Evolutionary conservation across 2,329 filamentous ascomycete species (phyloP), one percentile per base, ranked within the genome.

Genomic region (Pseudodiploospora longispora): DNA sequence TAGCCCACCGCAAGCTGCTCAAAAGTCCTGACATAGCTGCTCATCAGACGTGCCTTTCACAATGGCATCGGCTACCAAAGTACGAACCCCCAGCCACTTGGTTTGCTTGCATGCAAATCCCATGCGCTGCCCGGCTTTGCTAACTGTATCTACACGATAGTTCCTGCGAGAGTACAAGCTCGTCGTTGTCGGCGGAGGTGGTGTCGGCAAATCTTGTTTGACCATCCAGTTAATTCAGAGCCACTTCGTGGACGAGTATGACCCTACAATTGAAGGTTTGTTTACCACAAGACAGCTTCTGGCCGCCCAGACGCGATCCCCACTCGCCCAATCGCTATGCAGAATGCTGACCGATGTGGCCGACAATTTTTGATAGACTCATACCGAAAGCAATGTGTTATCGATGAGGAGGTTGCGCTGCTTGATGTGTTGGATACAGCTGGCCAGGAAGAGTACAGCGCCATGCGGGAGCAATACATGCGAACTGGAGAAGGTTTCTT

Each of bases 391-490:
- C 93, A 97, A 78, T 97, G 93, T 67, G 84, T 95, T 58, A 95
- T 98, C 66, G 93, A 98, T 65, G 93, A 97, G 58, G 93, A 98
- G 71, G 89, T 96, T 55, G 93, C 93, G 41, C 80, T 98, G 49
- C 85, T 98, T 67, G 93, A 98, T 68, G 93, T 98, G 52, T 83
- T 97, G 65, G 93, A 98, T 69, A 98, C 93, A 43, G 93, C 93
- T 51, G 93, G 93, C 48, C 93, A 98, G 69, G 93, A 98, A 71
- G 93, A 98, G 72, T 98, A 97, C 75, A 95, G 90, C 46, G 93
- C 93, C 43, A 97, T 98, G 93, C 80, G 93, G 63, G 93, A 98
- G 74, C 93, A 97, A 72, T 98, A 97, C 78, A 98, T 98, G 91
- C 84, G 93, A 60, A 97, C 91, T 27, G 93, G 93, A 64, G 93